Evolutionary conservation across 345 rosid genomes (phyloP).

Genomic region (Zanthoxylum bungeanum): DNA sequence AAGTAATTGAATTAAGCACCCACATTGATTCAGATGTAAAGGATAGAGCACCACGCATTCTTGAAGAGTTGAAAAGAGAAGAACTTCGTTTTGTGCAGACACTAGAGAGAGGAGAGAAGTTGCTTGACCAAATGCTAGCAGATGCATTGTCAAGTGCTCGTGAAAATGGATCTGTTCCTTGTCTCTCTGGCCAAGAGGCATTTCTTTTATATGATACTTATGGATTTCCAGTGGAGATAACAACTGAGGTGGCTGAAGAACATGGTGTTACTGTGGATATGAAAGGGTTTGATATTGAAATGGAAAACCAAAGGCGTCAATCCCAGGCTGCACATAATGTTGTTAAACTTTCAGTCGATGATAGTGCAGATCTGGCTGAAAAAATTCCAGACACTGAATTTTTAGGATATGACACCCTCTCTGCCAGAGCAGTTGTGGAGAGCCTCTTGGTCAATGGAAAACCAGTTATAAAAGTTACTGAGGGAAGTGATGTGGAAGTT

Average conservation of each 20-base stretch:
- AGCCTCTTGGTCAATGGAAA: slow-evolving; percentile 77
- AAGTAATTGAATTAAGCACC: slow-evolving; percentile 71
- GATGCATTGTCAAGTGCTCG: slow-evolving; percentile 46
- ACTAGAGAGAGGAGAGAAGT: slow-evolving; percentile 85
- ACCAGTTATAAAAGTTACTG: slow-evolving; percentile 70
- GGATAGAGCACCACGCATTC: slow-evolving; percentile 49
- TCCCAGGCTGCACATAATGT: slow-evolving; percentile 89
- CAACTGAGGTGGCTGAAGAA: slow-evolving; percentile 79
- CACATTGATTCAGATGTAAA: slow-evolving; percentile 69
- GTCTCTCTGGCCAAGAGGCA: slow-evolving; percentile 75
- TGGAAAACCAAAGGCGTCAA: slow-evolving; percentile 87
- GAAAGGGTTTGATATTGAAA: slow-evolving; percentile 68
- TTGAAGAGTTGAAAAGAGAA: slow-evolving; percentile 81
- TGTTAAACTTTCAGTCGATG: slow-evolving; percentile 69
- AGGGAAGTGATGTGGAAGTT: slow-evolving; percentile 86
- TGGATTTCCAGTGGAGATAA: slow-evolving; percentile 95
- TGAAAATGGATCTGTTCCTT: slow-evolving; percentile 42
- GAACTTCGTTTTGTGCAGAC: slow-evolving; percentile 89
- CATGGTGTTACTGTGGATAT: slow-evolving; percentile 61
- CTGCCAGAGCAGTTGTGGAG: slow-evolving; percentile 65
- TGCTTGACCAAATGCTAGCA: slow-evolving; percentile 69
- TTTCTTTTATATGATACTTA: slow-evolving; percentile 81
- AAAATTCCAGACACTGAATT: slow-evolving; percentile 68
- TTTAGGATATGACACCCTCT: slow-evolving; percentile 75
- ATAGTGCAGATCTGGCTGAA: slow-evolving; percentile 47